phyloP scores from a whole-genome alignment of 257 asterid species.

The Penstemon newberryi region DNA sequence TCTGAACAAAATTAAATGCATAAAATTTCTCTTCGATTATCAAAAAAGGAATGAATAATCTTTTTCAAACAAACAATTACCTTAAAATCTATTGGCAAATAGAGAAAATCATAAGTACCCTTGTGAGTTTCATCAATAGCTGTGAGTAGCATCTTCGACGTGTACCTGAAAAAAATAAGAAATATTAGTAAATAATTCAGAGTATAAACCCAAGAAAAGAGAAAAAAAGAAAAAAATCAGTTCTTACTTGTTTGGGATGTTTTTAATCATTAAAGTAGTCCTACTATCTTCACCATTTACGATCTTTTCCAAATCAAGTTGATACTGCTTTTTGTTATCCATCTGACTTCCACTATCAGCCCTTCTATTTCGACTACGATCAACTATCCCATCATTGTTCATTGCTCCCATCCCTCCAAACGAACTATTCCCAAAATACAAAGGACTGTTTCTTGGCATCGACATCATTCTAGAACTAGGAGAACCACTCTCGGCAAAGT shows the following conservation, averaged over 20 bases:
- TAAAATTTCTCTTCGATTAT: constrained; percentile 8
- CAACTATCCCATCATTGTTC: constrained; percentile 52
- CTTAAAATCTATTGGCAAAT: constrained; percentile 87
- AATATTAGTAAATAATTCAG: background rate
- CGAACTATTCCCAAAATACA: constrained; percentile 67
- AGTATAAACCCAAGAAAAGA: background rate
- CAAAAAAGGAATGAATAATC: background rate
- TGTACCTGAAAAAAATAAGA: constrained; percentile 55
- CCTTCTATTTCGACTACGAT: constrained; percentile 49
- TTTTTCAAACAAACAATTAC: constrained; percentile 31
- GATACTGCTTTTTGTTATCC: constrained; percentile 54
- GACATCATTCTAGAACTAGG: constrained; percentile 69
- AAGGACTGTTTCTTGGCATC: constrained; percentile 61
- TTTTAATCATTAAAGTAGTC: constrained; percentile 79
- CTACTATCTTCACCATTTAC: constrained; percentile 60
- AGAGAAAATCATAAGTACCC: constrained; percentile 81
- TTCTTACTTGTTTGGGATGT: constrained; percentile 82
- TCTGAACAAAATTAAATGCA: constrained; percentile 48
- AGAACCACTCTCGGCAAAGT: constrained; percentile 58
- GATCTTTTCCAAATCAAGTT: constrained; percentile 68
- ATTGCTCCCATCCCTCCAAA: constrained; percentile 58
- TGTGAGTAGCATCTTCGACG: constrained; percentile 76
- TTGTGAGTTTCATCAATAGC: constrained; percentile 63
- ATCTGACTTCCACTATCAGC: constrained; percentile 49
- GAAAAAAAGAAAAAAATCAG: background rate